Conservation (phyloP, 371 early-diverging fungal species). For the Mucor indicus region DNA sequence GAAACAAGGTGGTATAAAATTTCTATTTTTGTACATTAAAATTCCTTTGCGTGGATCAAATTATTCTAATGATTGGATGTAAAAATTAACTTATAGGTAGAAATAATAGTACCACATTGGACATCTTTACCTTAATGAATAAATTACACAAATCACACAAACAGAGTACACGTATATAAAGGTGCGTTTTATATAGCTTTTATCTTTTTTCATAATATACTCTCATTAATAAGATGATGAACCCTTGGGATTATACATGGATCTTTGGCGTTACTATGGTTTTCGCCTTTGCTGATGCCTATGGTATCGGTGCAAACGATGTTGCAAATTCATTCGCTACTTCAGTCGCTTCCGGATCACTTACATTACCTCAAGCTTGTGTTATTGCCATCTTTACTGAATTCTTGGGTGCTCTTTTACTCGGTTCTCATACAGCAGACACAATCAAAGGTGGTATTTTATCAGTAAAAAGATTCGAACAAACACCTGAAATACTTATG, state of each 20-base stretch:
- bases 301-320: constrained; percentile 85
- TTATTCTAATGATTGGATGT: no score
- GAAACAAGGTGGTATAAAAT: no score
- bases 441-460: constrained; percentile 78
- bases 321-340: constrained; percentile 89
- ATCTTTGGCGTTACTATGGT: constrained; percentile 71
- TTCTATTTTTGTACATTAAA: no score
- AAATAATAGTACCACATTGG: no score
- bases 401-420: constrained; percentile 77
- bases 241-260: constrained; percentile 62
- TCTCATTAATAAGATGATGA: constrained; percentile 5
- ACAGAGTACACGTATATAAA: no score
- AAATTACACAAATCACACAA: no score
- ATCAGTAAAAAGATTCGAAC: constrained; percentile 45
- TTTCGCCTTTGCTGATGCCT: constrained; percentile 64
- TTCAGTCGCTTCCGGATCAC: constrained; percentile 81
- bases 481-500: constrained; percentile 74
- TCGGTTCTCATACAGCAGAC: constrained; percentile 71
- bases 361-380: constrained; percentile 74
- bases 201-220: no score
- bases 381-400: constrained; percentile 82
- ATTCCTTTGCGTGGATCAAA: no score
- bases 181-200: no score
- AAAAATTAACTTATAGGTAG: no score
- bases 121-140: no score